Percentiles rank a stretch among this genome's conserved stretches.
These are phyloP conservation scores for Herpetospermum pedunculosum DNA, from an alignment of 306 rosid species.

Conservation along the genomic window DNA sequence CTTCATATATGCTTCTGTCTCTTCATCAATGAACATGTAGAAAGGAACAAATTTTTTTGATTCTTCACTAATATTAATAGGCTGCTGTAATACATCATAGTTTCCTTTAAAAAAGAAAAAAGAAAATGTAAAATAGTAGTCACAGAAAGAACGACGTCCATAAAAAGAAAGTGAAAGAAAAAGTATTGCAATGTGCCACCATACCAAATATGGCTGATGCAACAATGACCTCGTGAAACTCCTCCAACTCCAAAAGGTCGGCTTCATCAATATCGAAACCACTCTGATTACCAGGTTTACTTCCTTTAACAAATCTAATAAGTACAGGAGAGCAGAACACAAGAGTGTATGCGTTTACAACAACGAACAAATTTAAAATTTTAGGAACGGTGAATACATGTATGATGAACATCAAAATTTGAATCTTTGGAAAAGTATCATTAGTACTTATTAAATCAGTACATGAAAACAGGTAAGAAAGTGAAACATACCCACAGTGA, in stretches of 20 bases:
- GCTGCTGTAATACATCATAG: slow-evolving; percentile 89
- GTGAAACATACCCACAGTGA: slow-evolving; percentile 78
- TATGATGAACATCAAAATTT: neutral
- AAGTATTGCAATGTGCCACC: neutral
- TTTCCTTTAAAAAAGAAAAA: slow-evolving; percentile 49
- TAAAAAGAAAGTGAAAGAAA: neutral
- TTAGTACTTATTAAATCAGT: neutral
- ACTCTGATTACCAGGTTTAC: slow-evolving; percentile 66
- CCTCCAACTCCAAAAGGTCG: slow-evolving; percentile 76
- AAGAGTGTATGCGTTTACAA: slow-evolving; percentile 3
- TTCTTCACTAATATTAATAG: slow-evolving; percentile 57
- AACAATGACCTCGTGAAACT: slow-evolving; percentile 79
- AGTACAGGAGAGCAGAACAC: slow-evolving; percentile 17
- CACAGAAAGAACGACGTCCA: neutral
- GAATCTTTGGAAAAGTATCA: slow-evolving; percentile 4
- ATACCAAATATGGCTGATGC: slow-evolving; percentile 53
- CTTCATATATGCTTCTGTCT: slow-evolving; percentile 71
- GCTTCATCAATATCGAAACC: slow-evolving; percentile 91
- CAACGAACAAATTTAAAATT: slow-evolving; percentile 1
- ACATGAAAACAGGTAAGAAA: slow-evolving; percentile 5
- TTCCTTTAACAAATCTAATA: slow-evolving; percentile 82
- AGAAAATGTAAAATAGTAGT: slow-evolving; percentile 12
- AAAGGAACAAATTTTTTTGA: slow-evolving; percentile 62
- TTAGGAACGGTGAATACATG: neutral
- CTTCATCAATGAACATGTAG: slow-evolving; percentile 87